These are phyloP conservation scores for Citrullus amarus DNA, from an alignment of 306 rosid species.

Conservation along the genomic window DNA sequence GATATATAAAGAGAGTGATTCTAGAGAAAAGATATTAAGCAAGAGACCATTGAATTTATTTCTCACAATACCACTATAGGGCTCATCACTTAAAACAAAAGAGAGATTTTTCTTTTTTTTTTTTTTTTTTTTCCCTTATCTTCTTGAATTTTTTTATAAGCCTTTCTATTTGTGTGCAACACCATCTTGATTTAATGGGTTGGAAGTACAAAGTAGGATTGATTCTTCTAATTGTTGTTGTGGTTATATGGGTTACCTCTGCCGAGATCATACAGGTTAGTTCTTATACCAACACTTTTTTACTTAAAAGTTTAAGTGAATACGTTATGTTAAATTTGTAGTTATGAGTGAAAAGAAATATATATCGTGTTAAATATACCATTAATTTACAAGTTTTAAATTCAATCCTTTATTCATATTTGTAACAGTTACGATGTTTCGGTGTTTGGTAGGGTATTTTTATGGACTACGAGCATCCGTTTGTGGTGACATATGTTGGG, in stretches of 20 bases:
- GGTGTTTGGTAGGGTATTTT: conserved; percentile 9
- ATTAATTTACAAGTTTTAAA: not conserved
- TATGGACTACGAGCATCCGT: conserved; percentile 16
- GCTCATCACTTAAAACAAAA: too few species aligned
- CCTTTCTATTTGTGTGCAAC: not conserved
- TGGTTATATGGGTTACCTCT: not conserved
- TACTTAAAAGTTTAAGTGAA: too few species aligned
- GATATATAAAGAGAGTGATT: not conserved
- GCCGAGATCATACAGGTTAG: conserved; percentile 3
- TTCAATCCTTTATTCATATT: not conserved
- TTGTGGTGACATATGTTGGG: conserved; percentile 16
- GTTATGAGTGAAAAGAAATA: not conserved
- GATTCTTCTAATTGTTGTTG: conserved; percentile 2
- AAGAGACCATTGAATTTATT: not conserved
- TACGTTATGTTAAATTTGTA: too few species aligned
- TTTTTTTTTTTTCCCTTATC: too few species aligned
- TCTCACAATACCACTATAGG: too few species aligned
- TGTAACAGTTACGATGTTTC: not conserved
- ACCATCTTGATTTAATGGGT: not conserved
- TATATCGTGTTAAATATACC: too few species aligned
- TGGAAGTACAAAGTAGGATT: conserved; percentile 9
- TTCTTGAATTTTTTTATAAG: too few species aligned
- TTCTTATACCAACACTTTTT: too few species aligned
- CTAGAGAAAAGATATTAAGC: not conserved
- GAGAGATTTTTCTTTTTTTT: too few species aligned